A percentile compares a stretch with the other conserved stretches of the same genome.
Conservation (phyloP, 148 eudicot species). For the Gaultheria prostrata region DNA sequence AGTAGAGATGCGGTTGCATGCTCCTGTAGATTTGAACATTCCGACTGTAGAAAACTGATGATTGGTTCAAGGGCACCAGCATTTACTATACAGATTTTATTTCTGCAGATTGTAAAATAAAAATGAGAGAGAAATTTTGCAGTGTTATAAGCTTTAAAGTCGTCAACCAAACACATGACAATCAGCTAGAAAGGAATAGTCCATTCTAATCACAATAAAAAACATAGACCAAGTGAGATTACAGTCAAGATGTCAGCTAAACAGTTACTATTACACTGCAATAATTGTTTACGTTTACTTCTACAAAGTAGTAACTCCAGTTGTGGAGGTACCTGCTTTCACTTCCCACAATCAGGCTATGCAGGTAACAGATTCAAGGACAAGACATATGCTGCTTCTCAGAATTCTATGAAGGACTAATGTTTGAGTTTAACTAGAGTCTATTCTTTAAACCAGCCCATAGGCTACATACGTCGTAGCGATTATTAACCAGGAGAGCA, state of each 20-base stretch:
- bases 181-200: neutral
- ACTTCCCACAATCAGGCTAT: neutral
- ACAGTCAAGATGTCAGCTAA: neutral
- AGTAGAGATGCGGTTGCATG: constrained; percentile 78
- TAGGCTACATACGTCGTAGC: neutral
- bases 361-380: neutral
- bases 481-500: neutral
- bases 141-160: neutral
- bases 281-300: neutral
- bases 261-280: neutral
- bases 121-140: constrained; percentile 10
- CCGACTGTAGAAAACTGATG: constrained; percentile 54
- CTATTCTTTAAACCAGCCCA: neutral
- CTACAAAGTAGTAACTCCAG: neutral
- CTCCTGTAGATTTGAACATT: constrained; percentile 57
- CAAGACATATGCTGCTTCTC: neutral
- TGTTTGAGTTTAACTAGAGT: neutral
- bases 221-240: neutral
- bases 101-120: constrained; percentile 45
- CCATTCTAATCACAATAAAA: neutral
- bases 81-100: constrained; percentile 76
- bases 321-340: neutral
- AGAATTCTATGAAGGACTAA: neutral
- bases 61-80: constrained; percentile 87
- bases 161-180: neutral